Evolutionary conservation across 1,284 basidiomycete species (phyloP).

Genomic region (Marasmius fiardii): DNA sequence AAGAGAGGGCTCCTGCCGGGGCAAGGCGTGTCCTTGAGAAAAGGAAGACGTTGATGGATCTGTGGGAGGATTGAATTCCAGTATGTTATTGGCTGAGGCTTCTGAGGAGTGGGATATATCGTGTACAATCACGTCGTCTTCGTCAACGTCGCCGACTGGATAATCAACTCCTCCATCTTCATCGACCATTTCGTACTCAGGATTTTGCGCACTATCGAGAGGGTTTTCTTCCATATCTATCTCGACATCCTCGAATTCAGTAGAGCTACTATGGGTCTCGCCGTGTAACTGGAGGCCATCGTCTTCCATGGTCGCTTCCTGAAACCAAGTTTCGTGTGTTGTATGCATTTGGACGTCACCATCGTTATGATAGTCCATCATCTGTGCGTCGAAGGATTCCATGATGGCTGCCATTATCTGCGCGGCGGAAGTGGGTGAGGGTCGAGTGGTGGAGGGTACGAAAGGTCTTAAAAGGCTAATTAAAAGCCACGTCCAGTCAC

Average conservation of each 20-base stretch:
- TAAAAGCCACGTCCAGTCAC: background rate
- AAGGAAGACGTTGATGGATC: background rate
- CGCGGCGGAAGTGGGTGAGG: background rate
- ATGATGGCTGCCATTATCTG: slow-evolving; percentile 30
- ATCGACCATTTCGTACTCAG: slow-evolving; percentile 74
- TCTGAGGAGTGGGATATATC: slow-evolving; percentile 39
- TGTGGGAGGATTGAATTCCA: slow-evolving; percentile 1
- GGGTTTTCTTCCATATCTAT: slow-evolving; percentile 69
- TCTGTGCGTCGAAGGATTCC: slow-evolving; percentile 62
- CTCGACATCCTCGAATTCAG: slow-evolving; percentile 49
- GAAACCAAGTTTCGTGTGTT: slow-evolving; percentile 52
- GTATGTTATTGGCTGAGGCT: slow-evolving; percentile 11
- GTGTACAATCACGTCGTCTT: slow-evolving; percentile 64
- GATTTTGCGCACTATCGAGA: slow-evolving; percentile 35
- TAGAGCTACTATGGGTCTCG: slow-evolving; percentile 19
- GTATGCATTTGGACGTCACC: slow-evolving; percentile 62
- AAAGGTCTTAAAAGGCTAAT: background rate
- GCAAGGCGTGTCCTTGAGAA: background rate
- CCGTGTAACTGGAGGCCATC: slow-evolving; percentile 19
- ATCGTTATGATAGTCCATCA: slow-evolving; percentile 64
- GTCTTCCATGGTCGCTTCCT: slow-evolving; percentile 60
- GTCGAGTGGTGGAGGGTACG: background rate
- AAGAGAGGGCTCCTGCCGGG: background rate
- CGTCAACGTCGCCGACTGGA: slow-evolving; percentile 30
- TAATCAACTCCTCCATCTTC: slow-evolving; percentile 44